Evolutionary conservation across 139 green algal species (phyloP), one percentile per base, ranked within the genome.

Genomic region (Protoeuglena noctilucae): DNA sequence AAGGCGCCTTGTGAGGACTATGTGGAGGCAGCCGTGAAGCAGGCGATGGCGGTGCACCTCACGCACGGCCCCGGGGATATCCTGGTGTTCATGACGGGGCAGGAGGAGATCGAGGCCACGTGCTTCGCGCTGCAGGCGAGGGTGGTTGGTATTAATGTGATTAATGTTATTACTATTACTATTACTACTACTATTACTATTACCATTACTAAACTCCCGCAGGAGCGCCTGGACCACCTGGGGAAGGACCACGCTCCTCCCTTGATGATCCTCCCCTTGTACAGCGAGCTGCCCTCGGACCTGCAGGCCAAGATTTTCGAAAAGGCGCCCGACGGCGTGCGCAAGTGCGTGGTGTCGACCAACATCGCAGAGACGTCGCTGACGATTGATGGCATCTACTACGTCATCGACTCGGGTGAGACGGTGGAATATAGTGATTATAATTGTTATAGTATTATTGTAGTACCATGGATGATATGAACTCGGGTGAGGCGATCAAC

Each of bases 301-400:
- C 26, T 56, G 28, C 25, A 53, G 25, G 24, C 14, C 12, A 9
- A 14, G 9, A 28, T 28, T 23, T 60, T 60, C 53, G 26, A 56
- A 21, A 19, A 19, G 5, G 53, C 53, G 19, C 25, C 26, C 4
- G 21, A 54, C 14, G 53, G 53, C 5, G n/a, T n/a, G 5, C 40
- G 53, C 19, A 60, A 60, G 12, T 12, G 80, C 29, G 81, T 95
- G 34, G 59, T 95, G 24, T 75, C 79, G 9, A 95, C 87, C 27
- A 95, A 95, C 72, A 93, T 95, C 39, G 86, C 87, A 1, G 87
- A 95, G 58, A 95, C 87, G 1, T 93, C 82, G 49, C 73, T 95
- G 57, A 94, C 87, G 31, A 88, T 95, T 14, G 48, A 71, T 0
- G 87, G 87, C 1, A 79, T 94, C 45, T 63, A 72, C 17, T 93